Conservation (phyloP, 2,329 filamentous ascomycete species). For the Ilyonectria sp. region DNA sequence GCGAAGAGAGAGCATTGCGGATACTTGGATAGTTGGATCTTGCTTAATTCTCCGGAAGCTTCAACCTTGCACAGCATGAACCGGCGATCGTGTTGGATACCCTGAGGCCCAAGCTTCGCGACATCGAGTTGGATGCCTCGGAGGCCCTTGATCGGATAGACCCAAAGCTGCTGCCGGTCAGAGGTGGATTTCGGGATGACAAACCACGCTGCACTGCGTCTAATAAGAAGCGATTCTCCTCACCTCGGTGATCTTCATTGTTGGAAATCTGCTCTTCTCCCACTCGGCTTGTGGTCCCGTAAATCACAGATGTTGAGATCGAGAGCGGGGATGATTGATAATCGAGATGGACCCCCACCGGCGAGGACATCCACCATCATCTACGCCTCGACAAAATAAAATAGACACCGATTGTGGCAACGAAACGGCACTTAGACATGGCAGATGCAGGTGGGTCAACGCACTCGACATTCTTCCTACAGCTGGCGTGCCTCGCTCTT, state of each 20-base stretch:
- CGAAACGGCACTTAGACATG: neutral
- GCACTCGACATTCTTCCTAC: conserved; percentile 2
- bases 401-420: neutral
- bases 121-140: conserved; percentile 70
- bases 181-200: neutral
- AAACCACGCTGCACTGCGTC: neutral
- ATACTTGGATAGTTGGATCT: conserved; percentile 72
- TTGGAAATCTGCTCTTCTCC: conserved; percentile 27
- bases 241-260: conserved; percentile 54
- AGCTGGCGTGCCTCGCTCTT: neutral
- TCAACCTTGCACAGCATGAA: conserved; percentile 78
- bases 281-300: conserved; percentile 19
- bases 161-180: conserved; percentile 65
- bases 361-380: conserved; percentile 3
- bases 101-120: conserved; percentile 71
- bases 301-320: neutral
- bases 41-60: conserved; percentile 59
- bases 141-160: conserved; percentile 84
- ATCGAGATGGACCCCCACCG: conserved; percentile 33
- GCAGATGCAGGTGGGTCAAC: neutral
- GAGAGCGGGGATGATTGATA: conserved; percentile 35
- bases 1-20: conserved; percentile 76
- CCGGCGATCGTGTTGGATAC: conserved; percentile 75
- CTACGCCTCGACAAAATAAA: conserved; percentile 28
- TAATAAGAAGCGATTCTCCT: neutral